These are phyloP conservation scores for Aspergillus cavernicola DNA, from an alignment of 495 filamentous ascomycete genomes.

Conservation along the genomic window DNA sequence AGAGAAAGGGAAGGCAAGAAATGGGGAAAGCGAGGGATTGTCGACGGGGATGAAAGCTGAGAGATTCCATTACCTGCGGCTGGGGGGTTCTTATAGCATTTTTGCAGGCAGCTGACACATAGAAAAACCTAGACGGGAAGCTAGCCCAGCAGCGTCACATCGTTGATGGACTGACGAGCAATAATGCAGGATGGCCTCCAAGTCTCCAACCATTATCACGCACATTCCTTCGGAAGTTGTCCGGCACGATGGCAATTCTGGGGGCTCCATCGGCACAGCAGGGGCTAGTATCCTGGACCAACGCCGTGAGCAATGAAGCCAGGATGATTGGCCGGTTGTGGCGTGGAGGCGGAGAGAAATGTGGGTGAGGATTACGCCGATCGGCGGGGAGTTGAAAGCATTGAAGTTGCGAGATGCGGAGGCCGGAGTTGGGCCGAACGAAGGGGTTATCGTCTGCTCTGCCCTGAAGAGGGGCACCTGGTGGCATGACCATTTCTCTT, in stretches of 20 bases:
- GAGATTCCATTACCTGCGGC: background rate
- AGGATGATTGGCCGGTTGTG: background rate
- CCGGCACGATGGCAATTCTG: background rate
- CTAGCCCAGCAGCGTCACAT: background rate
- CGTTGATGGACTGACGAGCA: background rate
- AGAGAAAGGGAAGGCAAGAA: background rate
- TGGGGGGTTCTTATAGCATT: background rate
- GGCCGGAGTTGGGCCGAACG: background rate
- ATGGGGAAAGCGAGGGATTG: background rate
- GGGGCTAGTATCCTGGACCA: background rate
- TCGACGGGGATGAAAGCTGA: background rate
- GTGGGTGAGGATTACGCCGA: background rate
- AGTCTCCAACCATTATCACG: background rate
- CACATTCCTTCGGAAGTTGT: constrained; percentile 3
- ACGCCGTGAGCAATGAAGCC: background rate
- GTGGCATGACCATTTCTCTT: background rate
- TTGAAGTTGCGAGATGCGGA: background rate
- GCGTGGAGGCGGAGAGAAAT: background rate
- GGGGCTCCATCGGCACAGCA: background rate
- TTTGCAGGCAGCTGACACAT: background rate
- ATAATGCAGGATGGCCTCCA: background rate
- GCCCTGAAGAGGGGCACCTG: too few relatives aligned
- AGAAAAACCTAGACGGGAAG: background rate
- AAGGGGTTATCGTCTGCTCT: background rate
- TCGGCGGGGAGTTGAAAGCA: background rate